Base-by-base conservation (phyloP, 202 grass and related monocot genomes). In the Hordeum pubiflorum region DNA sequence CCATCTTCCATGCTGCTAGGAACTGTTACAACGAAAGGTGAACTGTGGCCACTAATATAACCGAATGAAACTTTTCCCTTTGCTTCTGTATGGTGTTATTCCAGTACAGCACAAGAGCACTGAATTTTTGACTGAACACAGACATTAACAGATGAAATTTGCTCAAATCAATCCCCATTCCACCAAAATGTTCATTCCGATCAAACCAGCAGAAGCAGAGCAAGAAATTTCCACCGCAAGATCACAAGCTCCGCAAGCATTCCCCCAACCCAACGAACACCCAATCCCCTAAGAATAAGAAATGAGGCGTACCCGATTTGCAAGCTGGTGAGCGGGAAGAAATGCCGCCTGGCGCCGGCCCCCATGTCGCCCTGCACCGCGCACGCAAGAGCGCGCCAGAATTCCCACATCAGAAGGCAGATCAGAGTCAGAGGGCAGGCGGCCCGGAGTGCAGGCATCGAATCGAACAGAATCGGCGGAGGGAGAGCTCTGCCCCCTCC, bases 301-400 rank as follows among this genome's bases (percentile, higher is more conserved):
- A 22, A 17, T 1, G 20, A 43, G 1, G 58, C 75, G 11, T 86
- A 97, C 93, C 93, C 90, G 67, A 94, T 94, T 81, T 94, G 92
- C 83, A 94, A 64, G 86, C 82, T 90, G 22, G 87, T 94, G 8
- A 93, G 93, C 65, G 88, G 88, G 79, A 93, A 93, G 86, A 93
- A 93, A 81, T 91, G 86, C 48, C 79, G 86, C 67, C 80, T 76
- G 41, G 64, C 72, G 70, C 68, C 58, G 76, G 58, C 73, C 54
- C 17, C 68, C 90, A 97, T 93, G 36, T n/a, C 74, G 10, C 37
- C 63, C 63, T 77, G 77, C 23, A 56, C 8, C 31, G 76, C 79
- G 41, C 23, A 57, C 20, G n/a, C 80, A 29, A 58, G 6, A 70
- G 52, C 11, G 68, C 57, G 29, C 22, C 48, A 62, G 57, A 73